Evolutionary conservation across 1,284 basidiomycete genomes (phyloP).

Genomic region (Inonotus hispidus): DNA sequence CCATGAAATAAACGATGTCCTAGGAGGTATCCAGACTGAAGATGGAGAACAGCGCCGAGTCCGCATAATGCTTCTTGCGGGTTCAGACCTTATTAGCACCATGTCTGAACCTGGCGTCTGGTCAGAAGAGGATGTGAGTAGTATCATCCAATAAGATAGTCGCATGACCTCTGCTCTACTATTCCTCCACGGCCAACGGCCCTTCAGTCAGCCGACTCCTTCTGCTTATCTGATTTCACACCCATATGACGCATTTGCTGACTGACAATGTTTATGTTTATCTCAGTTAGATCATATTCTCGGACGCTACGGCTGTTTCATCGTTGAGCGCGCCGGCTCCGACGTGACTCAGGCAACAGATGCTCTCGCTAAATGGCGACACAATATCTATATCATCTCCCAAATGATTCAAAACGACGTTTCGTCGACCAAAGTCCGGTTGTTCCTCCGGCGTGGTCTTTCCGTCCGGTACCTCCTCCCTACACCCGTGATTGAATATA

Average conservation of each 20-base stretch:
- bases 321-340: constrained; percentile 92
- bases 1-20: constrained; percentile 81
- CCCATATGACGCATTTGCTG: constrained; percentile 19
- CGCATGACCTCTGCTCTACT: background rate
- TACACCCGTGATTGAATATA: constrained; percentile 91
- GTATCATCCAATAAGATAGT: constrained; percentile 26
- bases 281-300: constrained; percentile 89
- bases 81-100: constrained; percentile 94
- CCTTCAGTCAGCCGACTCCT: background rate
- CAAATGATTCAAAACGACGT: constrained; percentile 99
- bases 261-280: too few species aligned
- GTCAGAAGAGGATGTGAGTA: constrained; percentile 85
- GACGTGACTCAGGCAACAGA: constrained; percentile 84
- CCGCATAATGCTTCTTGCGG: constrained; percentile 91
- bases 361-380: constrained; percentile 69
- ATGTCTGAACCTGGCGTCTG: constrained; percentile 99
- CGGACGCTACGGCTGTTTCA: constrained; percentile 90
- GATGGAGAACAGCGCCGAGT: constrained; percentile 62
- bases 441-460: constrained; percentile 90
- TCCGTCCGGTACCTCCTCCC: constrained; percentile 94
- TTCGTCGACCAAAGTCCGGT: constrained; percentile 87
- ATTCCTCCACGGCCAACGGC: background rate
- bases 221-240: background rate
- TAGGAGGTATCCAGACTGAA: constrained; percentile 64
- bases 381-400: constrained; percentile 91